Evolutionary conservation across 441 rosid genomes (phyloP), one percentile per base, ranked within the genome.

Genomic region (Pelargonium citronellum): DNA sequence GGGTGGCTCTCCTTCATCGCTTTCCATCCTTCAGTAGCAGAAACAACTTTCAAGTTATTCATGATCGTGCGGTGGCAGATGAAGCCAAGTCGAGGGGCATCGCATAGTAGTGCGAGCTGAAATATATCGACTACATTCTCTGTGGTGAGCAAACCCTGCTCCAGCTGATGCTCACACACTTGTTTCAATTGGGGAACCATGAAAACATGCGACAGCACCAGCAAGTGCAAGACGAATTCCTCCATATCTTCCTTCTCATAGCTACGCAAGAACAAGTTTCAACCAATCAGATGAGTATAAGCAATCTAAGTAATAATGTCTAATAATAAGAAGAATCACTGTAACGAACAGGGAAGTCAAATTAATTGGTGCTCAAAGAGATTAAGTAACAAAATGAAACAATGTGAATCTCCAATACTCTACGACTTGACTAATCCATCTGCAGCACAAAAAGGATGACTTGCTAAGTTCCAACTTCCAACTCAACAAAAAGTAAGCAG

Each of bases 31-130:
- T 91, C 82, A 0, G 94, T 82, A 1, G 65, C 68, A 4, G 89
- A 86, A 47, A 90, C 84, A 63, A 72, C 77, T 69, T 78, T 74
- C 61, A 85, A 84, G 81, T 79, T 81, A 34, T 60, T 79, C n/a
- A 85, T 69, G 68, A 94, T 89, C 89, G 78, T 89, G 46, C 86
- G 85, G 61, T 91, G 94, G 78, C 87, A 85, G 39, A 87, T 55
- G 60, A 89, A 75, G 79, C 86, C 70, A 1, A 94, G 90, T 70
- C 96, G 83, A 60, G 99, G 92, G 60, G 92, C 87, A 69, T 91
- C 92, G 39, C 97, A 94, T 1, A 94, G 87, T 72, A 94, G 83
- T n/a, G 97, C 84, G 3, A 94, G 86, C 81, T 94, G 99, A 37
- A 71, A 66, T 34, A 65, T 66, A 57, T 65, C 74, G 16, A 66